Base-by-base conservation (phyloP, 148 eudicot genomes). In the Beta vulgaris region DNA sequence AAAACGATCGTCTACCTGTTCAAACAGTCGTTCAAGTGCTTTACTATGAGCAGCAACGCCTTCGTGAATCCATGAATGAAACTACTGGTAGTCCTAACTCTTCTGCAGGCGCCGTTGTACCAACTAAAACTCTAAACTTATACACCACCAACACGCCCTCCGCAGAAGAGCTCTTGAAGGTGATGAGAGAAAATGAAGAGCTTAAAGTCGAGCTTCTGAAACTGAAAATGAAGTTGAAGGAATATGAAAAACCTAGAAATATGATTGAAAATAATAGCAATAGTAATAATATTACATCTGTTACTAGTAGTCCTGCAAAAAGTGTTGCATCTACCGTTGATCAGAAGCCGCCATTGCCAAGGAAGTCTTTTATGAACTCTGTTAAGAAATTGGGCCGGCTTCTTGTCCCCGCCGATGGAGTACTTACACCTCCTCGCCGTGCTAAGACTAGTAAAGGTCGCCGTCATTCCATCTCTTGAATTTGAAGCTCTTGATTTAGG, bases 1-100 rank as follows among this genome's bases (percentile, higher is more conserved):
- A 95, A 39, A 95, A 92, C 21, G 92, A 92, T 58, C 85, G 99
- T 9, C 90, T 95, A n/a, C 97, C 99, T 0, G 97, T 86, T 35
- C 99, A 95, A 79, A 88, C 97, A 0, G 92, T 92, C 0, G 96
- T 95, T 42, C 96, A 95, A 85, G 94, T 91, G 15, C 94, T 92
- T 16, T 95, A 92, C 89, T 82, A 88, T 68, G 99, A 92, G 87
- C 97, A 92, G 63, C 91, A 92, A 79, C 89, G 99, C 57, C 86
- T 92, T 21, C 86, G 91, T 6, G 95, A 87, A 15, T 86, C 66
- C 29, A 68, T 87, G 85, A 87, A 82, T 66, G 80, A 69, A 4
- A 73, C 54, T 7, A 25, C 8, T 25, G 71, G 21, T 11, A 49
- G 23, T 31, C 62, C 36, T 4, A 44, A 58, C 32, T 60, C 89